Conservation (phyloP, 768 basidiomycete species). For the Termitomyces sp. region DNA sequence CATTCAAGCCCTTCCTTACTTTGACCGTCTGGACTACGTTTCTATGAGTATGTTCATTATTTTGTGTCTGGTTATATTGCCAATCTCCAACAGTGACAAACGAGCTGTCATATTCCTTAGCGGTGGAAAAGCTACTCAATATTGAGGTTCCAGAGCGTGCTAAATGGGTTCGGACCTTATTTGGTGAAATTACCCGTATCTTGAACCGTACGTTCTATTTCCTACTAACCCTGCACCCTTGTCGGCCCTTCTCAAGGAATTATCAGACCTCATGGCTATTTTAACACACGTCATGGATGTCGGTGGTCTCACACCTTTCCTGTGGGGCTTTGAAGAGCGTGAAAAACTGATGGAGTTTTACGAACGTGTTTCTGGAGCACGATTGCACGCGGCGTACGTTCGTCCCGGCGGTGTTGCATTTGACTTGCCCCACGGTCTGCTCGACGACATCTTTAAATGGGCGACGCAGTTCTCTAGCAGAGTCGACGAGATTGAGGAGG, state of each 20-base stretch:
- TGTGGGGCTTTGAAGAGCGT: slow-evolving; percentile 99
- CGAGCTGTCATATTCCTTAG: slow-evolving; percentile 94
- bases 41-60: slow-evolving; percentile 80
- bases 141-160: slow-evolving; percentile 96
- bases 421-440: slow-evolving; percentile 95
- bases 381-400: slow-evolving; percentile 96
- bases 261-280: slow-evolving; percentile 88
- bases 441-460: slow-evolving; percentile 98
- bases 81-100: slow-evolving; percentile 75
- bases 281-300: slow-evolving; percentile 97
- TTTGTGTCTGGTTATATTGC: slow-evolving; percentile 5
- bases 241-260: neutral
- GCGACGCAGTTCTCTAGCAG: slow-evolving; percentile 88
- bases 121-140: slow-evolving; percentile 97
- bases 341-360: slow-evolving; percentile 99
- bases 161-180: slow-evolving; percentile 96
- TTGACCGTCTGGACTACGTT: slow-evolving; percentile 98
- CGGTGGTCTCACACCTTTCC: slow-evolving; percentile 95
- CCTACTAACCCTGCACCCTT: slow-evolving; percentile 1
- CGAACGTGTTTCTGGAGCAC: slow-evolving; percentile 97
- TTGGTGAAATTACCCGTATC: slow-evolving; percentile 94
- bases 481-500: slow-evolving; percentile 97
- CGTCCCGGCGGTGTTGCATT: slow-evolving; percentile 97
- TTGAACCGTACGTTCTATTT: slow-evolving; percentile 67
- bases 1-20: slow-evolving; percentile 95